phyloP scores from a whole-genome alignment of 2,329 filamentous ascomycete species.

The Pseudocercospora pini-densiflorae region DNA sequence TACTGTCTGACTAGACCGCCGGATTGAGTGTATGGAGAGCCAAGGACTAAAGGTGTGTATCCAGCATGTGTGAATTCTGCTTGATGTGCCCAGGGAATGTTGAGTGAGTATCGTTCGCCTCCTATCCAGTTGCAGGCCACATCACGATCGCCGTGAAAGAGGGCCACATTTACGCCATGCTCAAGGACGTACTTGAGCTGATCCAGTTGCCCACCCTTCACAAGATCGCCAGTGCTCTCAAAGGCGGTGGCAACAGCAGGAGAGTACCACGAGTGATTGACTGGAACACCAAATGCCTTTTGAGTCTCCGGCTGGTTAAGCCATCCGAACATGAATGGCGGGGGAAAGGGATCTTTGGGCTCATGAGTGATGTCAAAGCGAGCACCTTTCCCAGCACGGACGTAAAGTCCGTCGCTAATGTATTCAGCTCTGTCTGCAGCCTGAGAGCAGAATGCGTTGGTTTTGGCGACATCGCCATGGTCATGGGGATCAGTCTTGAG shows the following conservation, averaged over 20 bases:
- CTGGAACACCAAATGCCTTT: conserved; percentile 60
- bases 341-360: conserved; percentile 49
- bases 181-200: conserved; percentile 48
- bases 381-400: conserved; percentile 48
- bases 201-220: conserved; percentile 39
- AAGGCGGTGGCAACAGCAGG: conserved; percentile 49
- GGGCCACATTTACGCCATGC: conserved; percentile 60
- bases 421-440: conserved; percentile 46
- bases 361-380: conserved; percentile 61
- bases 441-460: conserved; percentile 34
- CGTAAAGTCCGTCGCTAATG: conserved; percentile 54
- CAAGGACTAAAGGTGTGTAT: conserved; percentile 45
- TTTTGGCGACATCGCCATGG: conserved; percentile 44
- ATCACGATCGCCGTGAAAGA: conserved; percentile 71
- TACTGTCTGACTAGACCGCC: conserved; percentile 40
- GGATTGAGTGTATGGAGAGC: conserved; percentile 30
- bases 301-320: conserved; percentile 63
- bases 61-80: conserved; percentile 55
- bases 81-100: conserved; percentile 51
- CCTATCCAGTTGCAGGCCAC: conserved; percentile 62
- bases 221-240: conserved; percentile 49
- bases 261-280: conserved; percentile 34
- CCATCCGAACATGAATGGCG: conserved; percentile 59
- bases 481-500: conserved; percentile 57
- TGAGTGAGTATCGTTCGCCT: conserved; percentile 57